Percentiles rank a stretch among this genome's conserved stretches.
These are phyloP conservation scores for Penicillium oxalicum DNA, from an alignment of 2,329 filamentous ascomycete species.

Conservation along the genomic window DNA sequence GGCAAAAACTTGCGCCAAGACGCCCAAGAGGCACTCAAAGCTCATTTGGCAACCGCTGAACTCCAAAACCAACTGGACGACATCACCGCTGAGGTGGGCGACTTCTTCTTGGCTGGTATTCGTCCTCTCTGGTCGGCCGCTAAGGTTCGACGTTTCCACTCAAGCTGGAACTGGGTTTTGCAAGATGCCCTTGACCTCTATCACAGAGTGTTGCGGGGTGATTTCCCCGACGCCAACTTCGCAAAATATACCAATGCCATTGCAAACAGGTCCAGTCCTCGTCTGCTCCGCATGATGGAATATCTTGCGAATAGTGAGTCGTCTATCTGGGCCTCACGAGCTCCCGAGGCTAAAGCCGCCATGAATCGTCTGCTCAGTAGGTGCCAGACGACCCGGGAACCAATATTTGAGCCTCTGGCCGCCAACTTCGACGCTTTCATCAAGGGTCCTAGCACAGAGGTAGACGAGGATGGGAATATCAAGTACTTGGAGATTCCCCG, in stretches of 20 bases:
- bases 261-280: conserved; percentile 2
- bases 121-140: conserved; percentile 23
- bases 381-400: background rate
- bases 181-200: conserved; percentile 18
- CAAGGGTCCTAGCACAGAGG: conserved; percentile 1
- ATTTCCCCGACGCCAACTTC: background rate
- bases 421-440: background rate
- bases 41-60: background rate
- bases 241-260: background rate
- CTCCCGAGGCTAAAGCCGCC: background rate
- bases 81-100: conserved; percentile 27
- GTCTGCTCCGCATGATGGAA: conserved; percentile 1
- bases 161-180: conserved; percentile 34
- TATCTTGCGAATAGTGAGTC: conserved; percentile 1
- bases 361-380: background rate
- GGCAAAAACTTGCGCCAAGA: conserved; percentile 6
- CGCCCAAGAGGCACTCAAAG: background rate
- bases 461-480: conserved; percentile 1
- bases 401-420: conserved; percentile 1
- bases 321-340: background rate
- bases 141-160: conserved; percentile 28
- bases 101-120: conserved; percentile 26
- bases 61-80: conserved; percentile 18
- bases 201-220: conserved; percentile 1
- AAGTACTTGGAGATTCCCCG: conserved; percentile 1